These are phyloP conservation scores for Neonectria magnoliae DNA, from an alignment of 2,329 filamentous ascomycete species.

Conservation along the genomic window DNA sequence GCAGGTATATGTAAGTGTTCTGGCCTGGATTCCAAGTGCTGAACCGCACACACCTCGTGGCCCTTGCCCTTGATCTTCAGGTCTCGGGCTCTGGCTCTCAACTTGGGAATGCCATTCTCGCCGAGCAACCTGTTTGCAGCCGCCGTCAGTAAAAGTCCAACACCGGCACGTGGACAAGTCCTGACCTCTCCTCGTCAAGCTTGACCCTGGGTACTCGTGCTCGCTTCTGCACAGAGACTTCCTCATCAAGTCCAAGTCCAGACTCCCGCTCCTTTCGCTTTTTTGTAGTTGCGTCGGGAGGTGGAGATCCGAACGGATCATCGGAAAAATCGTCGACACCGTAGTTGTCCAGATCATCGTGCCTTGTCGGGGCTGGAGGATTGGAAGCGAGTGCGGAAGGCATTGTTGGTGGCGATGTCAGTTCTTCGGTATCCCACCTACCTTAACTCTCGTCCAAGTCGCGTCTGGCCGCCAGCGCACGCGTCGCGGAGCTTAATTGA, in stretches of 20 bases:
- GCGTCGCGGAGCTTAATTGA: constrained; percentile 43
- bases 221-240: constrained; percentile 83
- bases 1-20: constrained; percentile 3
- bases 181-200: constrained; percentile 80
- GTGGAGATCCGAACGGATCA: constrained; percentile 61
- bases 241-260: constrained; percentile 83
- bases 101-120: constrained; percentile 81
- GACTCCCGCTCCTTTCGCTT: constrained; percentile 62
- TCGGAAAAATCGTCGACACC: constrained; percentile 66
- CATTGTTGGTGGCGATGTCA: constrained; percentile 26
- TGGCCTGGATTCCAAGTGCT: neutral
- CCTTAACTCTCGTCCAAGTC: constrained; percentile 11
- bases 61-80: constrained; percentile 92
- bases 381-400: constrained; percentile 36
- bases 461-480: constrained; percentile 31
- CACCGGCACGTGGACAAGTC: neutral
- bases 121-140: constrained; percentile 74
- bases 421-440: neutral
- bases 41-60: constrained; percentile 74
- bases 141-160: neutral
- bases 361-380: constrained; percentile 27
- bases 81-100: constrained; percentile 76
- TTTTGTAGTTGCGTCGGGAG: constrained; percentile 52
- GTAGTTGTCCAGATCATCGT: constrained; percentile 81
- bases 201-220: constrained; percentile 79